These are phyloP conservation scores for Cadophora luteo-olivacea DNA, from an alignment of 2,329 filamentous ascomycete genomes.

Conservation along the genomic window DNA sequence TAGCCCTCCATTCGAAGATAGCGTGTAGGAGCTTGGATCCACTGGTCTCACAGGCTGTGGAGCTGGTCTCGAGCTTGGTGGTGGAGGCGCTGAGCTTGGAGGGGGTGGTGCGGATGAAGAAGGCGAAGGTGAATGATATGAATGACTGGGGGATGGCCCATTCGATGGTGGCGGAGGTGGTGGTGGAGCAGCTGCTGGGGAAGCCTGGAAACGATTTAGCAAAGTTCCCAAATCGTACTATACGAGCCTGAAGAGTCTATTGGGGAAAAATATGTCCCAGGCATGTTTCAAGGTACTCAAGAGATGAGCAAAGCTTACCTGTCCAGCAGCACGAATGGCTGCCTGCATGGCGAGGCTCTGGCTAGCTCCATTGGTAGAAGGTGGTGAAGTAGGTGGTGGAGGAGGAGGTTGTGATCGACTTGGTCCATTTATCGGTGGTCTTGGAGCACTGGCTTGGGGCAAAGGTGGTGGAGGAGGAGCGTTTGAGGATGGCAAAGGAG, in stretches of 20 bases:
- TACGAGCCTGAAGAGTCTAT: neutral
- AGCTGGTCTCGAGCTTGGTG: slow-evolving; percentile 41
- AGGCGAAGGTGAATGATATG: slow-evolving; percentile 47
- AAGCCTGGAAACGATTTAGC: slow-evolving; percentile 43
- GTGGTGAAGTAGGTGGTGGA: slow-evolving; percentile 46
- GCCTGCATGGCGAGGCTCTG: slow-evolving; percentile 53
- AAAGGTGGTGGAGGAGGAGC: slow-evolving; percentile 42
- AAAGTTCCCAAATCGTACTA: neutral
- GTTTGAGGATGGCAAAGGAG: slow-evolving; percentile 37
- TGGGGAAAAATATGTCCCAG: neutral
- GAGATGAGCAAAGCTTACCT: neutral
- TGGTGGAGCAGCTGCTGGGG: slow-evolving; percentile 47
- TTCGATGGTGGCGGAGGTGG: slow-evolving; percentile 49
- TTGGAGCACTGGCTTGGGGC: slow-evolving; percentile 42
- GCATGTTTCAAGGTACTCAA: neutral
- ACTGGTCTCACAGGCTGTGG: slow-evolving; percentile 63
- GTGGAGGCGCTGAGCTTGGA: slow-evolving; percentile 47
- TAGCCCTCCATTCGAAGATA: slow-evolving; percentile 65
- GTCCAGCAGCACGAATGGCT: slow-evolving; percentile 51
- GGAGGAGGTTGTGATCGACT: slow-evolving; percentile 36
- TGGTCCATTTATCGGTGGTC: slow-evolving; percentile 33
- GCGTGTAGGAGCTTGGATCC: slow-evolving; percentile 78
- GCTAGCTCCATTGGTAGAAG: slow-evolving; percentile 40
- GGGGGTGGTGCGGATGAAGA: slow-evolving; percentile 49
- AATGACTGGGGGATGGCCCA: slow-evolving; percentile 42